Evolutionary conservation across 495 filamentous ascomycete genomes (phyloP).

Genomic region (Chaetomidium leptoderma): DNA sequence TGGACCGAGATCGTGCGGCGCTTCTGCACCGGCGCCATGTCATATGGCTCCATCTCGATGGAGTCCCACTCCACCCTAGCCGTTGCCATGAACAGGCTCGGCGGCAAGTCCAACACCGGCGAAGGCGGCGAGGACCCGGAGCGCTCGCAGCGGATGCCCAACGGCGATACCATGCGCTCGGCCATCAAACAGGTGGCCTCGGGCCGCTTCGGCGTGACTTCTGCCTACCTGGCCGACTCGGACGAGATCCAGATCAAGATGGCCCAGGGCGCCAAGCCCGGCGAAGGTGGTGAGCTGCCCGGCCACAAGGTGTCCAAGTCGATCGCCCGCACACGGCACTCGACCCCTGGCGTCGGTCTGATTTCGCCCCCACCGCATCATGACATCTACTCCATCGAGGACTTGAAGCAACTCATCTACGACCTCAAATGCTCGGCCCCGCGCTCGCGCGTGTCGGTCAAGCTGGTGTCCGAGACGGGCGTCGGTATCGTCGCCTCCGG

Average conservation of each 20-base stretch:
- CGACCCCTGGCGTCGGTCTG: constrained; percentile 95
- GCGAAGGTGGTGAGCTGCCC: constrained; percentile 96
- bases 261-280: constrained; percentile 98
- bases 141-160: constrained; percentile 78
- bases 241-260: constrained; percentile 99
- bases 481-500: constrained; percentile 98
- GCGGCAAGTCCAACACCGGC: constrained; percentile 98
- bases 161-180: constrained; percentile 97
- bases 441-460: constrained; percentile 91
- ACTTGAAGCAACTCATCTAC: constrained; percentile 98
- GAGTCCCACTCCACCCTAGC: constrained; percentile 97
- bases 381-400: constrained; percentile 99
- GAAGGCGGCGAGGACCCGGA: constrained; percentile 98
- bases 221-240: constrained; percentile 95
- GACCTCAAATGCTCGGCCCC: constrained; percentile 98
- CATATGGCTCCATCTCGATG: constrained; percentile 99
- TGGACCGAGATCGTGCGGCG: constrained; percentile 99
- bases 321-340: constrained; percentile 94
- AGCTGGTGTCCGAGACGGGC: constrained; percentile 96
- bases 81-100: constrained; percentile 95
- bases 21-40: constrained; percentile 99
- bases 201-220: constrained; percentile 96
- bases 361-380: constrained; percentile 99
- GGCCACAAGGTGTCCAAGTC: constrained; percentile 97
- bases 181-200: constrained; percentile 99